Evolutionary conservation across 2,329 filamentous ascomycete genomes (phyloP).

Genomic region (Aplosporella prunicola): DNA sequence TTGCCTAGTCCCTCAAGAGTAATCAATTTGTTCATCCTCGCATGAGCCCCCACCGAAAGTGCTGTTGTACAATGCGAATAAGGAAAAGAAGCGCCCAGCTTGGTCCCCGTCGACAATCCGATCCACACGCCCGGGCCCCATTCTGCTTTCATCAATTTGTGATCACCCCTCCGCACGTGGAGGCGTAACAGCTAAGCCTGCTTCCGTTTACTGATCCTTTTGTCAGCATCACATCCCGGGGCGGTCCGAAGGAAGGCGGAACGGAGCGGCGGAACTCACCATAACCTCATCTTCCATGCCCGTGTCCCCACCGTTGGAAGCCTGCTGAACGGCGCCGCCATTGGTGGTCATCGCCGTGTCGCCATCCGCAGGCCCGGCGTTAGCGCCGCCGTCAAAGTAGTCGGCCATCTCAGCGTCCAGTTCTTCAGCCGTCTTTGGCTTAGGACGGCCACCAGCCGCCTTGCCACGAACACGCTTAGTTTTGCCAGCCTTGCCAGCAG

Average conservation of each 20-base stretch:
- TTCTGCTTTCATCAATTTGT: slow-evolving; percentile 9
- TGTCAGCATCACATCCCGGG: background rate
- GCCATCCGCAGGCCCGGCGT: slow-evolving; percentile 35
- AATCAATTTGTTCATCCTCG: too few species aligned
- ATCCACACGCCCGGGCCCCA: too few species aligned
- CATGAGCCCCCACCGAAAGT: too few species aligned
- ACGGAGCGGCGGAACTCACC: slow-evolving; percentile 12
- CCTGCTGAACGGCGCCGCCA: slow-evolving; percentile 36
- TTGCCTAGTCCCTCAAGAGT: too few species aligned
- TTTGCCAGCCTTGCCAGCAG: slow-evolving; percentile 37
- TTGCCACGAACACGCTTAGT: slow-evolving; percentile 45
- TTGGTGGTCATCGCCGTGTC: slow-evolving; percentile 36
- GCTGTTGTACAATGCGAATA: too few species aligned
- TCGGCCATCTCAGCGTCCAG: slow-evolving; percentile 96
- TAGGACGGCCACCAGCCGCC: slow-evolving; percentile 51
- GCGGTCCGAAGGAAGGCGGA: background rate
- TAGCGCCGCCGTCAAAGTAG: slow-evolving; percentile 59
- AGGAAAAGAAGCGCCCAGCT: too few species aligned
- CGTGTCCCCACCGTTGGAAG: slow-evolving; percentile 29
- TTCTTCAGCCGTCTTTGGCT: slow-evolving; percentile 84
- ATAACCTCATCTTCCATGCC: slow-evolving; percentile 34
- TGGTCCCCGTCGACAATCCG: too few species aligned
- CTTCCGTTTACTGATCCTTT: slow-evolving; percentile 9
- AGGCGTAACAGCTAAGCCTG: too few species aligned
- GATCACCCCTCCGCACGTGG: slow-evolving; percentile 4